Conservation (phyloP, 495 filamentous ascomycete species). For the Aspergillus incahuasiensis region DNA sequence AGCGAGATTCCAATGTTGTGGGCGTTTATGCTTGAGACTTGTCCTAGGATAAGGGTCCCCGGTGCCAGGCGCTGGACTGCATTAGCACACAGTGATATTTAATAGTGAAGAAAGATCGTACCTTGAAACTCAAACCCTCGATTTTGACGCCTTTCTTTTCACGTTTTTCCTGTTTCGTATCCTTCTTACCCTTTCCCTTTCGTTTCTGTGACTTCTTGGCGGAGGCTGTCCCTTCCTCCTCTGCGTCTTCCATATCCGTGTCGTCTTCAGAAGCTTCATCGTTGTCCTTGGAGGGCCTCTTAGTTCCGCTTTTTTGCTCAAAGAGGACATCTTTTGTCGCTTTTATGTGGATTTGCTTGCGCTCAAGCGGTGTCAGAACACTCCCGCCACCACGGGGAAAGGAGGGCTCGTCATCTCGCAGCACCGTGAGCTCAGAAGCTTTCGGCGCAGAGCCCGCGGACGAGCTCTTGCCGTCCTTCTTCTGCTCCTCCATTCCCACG, state of each 20-base stretch:
- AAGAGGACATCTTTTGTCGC: slow-evolving; percentile 90
- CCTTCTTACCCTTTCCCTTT: slow-evolving; percentile 48
- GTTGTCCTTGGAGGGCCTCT: slow-evolving; percentile 39
- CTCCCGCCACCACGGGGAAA: slow-evolving; percentile 93
- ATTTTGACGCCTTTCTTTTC: slow-evolving; percentile 62
- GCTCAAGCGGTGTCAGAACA: slow-evolving; percentile 85
- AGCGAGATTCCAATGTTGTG: slow-evolving; percentile 75
- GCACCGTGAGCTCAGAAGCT: slow-evolving; percentile 42
- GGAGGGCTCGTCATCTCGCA: slow-evolving; percentile 74
- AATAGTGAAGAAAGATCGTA: slow-evolving; percentile 28
- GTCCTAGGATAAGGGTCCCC: slow-evolving; percentile 81
- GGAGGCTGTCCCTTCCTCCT: slow-evolving; percentile 25
- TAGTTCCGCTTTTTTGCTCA: slow-evolving; percentile 63
- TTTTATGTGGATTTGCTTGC: slow-evolving; percentile 93
- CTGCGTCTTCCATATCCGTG: slow-evolving; percentile 44
- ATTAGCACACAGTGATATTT: slow-evolving; percentile 30
- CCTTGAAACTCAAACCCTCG: slow-evolving; percentile 87
- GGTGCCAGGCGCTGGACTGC: slow-evolving; percentile 63
- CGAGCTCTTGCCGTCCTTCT: slow-evolving; percentile 23
- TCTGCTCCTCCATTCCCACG: slow-evolving; percentile 38
- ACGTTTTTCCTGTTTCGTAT: slow-evolving; percentile 34
- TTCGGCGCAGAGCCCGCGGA: slow-evolving; percentile 30
- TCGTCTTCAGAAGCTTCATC: slow-evolving; percentile 42
- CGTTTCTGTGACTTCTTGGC: slow-evolving; percentile 50
- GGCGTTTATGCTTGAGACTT: slow-evolving; percentile 73